Conservation (phyloP, 371 early-diverging fungal genomes). For the Dentiscutata heterogama region DNA sequence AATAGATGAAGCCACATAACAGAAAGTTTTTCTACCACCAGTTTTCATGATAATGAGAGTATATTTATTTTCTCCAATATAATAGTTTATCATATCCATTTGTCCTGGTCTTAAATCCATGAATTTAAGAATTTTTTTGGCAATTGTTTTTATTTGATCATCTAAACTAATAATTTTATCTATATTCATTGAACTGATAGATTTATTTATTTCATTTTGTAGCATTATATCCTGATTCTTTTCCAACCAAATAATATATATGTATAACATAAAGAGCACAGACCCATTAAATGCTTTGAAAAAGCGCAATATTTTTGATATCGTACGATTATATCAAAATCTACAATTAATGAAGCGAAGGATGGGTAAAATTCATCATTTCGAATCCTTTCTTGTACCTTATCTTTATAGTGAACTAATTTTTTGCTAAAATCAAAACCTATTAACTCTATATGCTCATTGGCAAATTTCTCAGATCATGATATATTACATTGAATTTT, state of each 20-base stretch:
- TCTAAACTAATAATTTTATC: neutral
- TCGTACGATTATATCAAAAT: neutral
- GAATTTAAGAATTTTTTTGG: neutral
- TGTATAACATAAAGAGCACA: too few species aligned
- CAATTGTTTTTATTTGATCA: neutral
- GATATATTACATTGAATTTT: too few species aligned
- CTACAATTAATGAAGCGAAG: neutral
- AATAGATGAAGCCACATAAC: neutral
- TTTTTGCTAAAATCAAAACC: too few species aligned
- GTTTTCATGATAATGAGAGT: neutral
- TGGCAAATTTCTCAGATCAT: too few species aligned
- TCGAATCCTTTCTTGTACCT: neutral
- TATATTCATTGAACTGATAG: neutral
- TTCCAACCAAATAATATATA: too few species aligned
- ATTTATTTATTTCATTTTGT: too few species aligned
- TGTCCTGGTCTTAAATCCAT: neutral
- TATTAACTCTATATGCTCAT: too few species aligned
- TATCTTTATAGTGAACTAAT: too few species aligned
- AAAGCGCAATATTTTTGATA: neutral
- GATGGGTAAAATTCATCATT: neutral
- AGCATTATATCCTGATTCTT: too few species aligned
- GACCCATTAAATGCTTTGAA: neutral
- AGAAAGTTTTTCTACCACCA: neutral
- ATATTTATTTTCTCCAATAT: neutral
- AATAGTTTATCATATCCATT: neutral